These are phyloP conservation scores for Penicillium salamii DNA, from an alignment of 495 filamentous ascomycete genomes.

Conservation along the genomic window DNA sequence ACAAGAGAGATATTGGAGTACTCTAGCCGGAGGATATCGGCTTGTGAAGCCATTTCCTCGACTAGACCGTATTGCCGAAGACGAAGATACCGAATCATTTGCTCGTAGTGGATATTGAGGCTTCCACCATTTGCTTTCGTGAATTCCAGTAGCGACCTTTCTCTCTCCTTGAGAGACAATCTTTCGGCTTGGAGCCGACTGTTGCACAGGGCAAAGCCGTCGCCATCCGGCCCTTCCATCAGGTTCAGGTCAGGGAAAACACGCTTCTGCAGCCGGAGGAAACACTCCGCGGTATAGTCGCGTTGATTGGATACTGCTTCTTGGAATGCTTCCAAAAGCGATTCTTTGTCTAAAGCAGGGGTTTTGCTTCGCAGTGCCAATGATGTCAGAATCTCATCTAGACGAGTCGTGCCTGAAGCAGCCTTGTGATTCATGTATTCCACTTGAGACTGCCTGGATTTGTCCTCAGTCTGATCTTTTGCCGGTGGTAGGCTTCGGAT, in stretches of 20 bases:
- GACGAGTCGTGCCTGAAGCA: conserved; percentile 1
- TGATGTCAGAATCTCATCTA: conserved; percentile 4
- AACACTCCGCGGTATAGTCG: conserved; percentile 11
- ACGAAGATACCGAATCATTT: background rate
- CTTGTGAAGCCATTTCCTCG: background rate
- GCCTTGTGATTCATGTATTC: background rate
- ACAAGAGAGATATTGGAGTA: background rate
- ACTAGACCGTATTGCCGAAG: conserved; percentile 12
- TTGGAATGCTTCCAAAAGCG: conserved; percentile 2
- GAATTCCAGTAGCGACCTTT: background rate
- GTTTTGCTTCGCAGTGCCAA: conserved; percentile 3
- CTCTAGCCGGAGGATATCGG: background rate
- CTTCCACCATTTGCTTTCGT: background rate
- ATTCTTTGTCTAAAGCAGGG: background rate
- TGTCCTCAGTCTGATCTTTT: background rate
- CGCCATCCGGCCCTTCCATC: background rate
- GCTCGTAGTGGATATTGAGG: background rate
- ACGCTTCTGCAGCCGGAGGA: background rate
- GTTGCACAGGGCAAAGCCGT: background rate
- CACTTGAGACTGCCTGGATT: background rate
- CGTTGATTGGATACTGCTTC: conserved; percentile 3
- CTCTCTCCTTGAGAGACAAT: background rate
- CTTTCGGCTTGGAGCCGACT: conserved; percentile 1
- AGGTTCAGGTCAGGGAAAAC: background rate
- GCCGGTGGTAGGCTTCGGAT: background rate